A percentile compares a stretch with the other conserved stretches of the same genome.
Evolutionary conservation across 2,329 filamentous ascomycete species (phyloP).

Genomic region (Fusarium proliferatum): DNA sequence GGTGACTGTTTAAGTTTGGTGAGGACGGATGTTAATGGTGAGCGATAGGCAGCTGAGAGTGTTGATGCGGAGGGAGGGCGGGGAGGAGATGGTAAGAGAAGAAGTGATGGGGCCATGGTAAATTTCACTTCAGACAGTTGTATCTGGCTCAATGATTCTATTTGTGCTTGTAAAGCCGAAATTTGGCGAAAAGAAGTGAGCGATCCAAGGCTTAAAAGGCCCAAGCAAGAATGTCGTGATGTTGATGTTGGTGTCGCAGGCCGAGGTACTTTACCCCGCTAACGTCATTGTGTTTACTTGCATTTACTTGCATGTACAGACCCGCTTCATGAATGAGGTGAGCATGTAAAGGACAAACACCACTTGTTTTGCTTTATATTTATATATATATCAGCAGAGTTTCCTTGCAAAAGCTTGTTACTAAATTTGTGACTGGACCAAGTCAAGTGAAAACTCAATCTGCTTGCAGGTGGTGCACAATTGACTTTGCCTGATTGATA

Average conservation of each 20-base stretch:
- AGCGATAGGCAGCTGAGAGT: conserved; percentile 69
- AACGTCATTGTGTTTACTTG: conserved; percentile 2
- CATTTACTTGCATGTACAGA: neutral
- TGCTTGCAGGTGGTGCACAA: neutral
- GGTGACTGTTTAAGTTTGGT: conserved; percentile 54
- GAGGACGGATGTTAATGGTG: conserved; percentile 67
- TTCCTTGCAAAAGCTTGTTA: neutral
- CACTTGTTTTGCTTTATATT: fast-evolving
- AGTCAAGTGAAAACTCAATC: too few relatives aligned
- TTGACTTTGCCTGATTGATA: too few relatives aligned
- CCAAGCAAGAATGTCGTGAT: neutral
- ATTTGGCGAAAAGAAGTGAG: neutral
- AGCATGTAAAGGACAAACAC: neutral
- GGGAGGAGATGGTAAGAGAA: conserved; percentile 74
- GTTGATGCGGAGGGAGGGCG: conserved; percentile 61
- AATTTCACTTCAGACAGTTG: neutral
- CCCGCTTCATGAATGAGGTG: neutral
- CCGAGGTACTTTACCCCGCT: conserved; percentile 4
- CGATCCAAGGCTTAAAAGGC: fast-evolving
- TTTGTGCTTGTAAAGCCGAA: fast-evolving
- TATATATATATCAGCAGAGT: fast-evolving
- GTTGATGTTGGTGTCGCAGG: neutral
- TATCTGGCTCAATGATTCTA: fast-evolving
- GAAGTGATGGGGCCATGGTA: conserved; percentile 50
- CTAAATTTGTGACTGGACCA: fast-evolving